Evolutionary conservation across 306 rosid genomes (phyloP).

Genomic region (Lablab purpureus): DNA sequence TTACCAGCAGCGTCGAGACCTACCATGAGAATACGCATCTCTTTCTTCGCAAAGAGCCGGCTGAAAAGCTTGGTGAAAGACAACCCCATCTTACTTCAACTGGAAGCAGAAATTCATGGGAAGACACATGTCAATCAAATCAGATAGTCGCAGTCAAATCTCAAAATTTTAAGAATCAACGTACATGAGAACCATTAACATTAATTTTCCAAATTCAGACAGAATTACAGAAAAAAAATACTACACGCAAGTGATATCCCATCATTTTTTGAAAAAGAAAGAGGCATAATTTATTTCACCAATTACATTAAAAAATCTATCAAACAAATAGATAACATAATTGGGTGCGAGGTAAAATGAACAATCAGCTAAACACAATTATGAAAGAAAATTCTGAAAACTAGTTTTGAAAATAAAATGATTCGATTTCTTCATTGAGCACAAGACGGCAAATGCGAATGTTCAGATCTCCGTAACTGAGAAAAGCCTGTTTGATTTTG

Average conservation of each 20-base stretch:
- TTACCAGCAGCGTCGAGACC: slow-evolving; percentile 67
- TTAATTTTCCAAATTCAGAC: slow-evolving; percentile 18
- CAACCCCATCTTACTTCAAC: slow-evolving; percentile 64
- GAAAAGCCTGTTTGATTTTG: neutral
- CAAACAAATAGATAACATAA: neutral
- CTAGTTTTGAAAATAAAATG: neutral
- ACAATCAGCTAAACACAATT: neutral
- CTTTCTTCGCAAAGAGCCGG: slow-evolving; percentile 79
- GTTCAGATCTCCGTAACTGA: neutral
- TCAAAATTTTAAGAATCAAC: neutral
- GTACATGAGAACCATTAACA: neutral
- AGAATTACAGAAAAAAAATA: neutral
- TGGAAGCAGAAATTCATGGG: slow-evolving; percentile 39
- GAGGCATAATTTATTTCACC: neutral
- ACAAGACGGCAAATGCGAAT: neutral
- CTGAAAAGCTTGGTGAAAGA: slow-evolving; percentile 73
- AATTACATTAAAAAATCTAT: slow-evolving; percentile 2
- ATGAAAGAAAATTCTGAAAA: slow-evolving; percentile 5
- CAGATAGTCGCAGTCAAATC: slow-evolving; percentile 32
- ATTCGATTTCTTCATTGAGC: neutral
- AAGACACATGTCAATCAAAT: slow-evolving; percentile 23
- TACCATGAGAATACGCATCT: slow-evolving; percentile 65
- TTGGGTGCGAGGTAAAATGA: neutral
- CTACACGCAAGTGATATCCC: neutral
- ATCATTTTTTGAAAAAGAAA: neutral